Base-by-base conservation (phyloP, 306 rosid genomes). In the Pyrus betulifolia region DNA sequence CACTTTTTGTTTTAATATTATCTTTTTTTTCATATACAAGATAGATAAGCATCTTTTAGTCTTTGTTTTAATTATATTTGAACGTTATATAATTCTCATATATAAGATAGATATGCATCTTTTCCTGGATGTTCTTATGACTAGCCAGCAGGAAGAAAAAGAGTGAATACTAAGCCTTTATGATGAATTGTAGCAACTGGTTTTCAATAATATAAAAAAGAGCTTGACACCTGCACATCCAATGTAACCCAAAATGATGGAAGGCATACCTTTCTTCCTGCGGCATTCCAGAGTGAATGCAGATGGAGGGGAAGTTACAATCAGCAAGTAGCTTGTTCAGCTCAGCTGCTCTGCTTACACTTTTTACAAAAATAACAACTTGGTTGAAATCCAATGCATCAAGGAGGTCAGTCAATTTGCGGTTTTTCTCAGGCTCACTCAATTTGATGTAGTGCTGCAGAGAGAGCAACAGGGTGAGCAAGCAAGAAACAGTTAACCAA, bases 331-430 rank as follows among this genome's bases (percentile, higher is more conserved):
- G 82, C 77, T 88, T 88, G 86, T 91, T 88, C 81, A 91, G 79
- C 84, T 91, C 93, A 19, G 88, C 93, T 10, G 93, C 93, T 78
- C 91, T 84, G 78, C 74, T 85, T 15, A 91, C 93, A 83, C 93
- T 90, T 75, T 86, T 90, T 31, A 90, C 96, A 83, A 90, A 90
- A 66, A 90, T 90, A 58, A 90, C 93, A 71, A 90, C 88, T 79
- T 90, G 96, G 71, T 90, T 90, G 87, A 90, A 90, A 75, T 90
- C 96, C 76, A 90, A 78, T 42, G 96, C 96, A 80, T 88, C 93
- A 78, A 90, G 96, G 79, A 90, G 96, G 74, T 90, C 96, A 71
- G 86, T 90, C 89, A 88, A 58, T 79, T 90, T 90, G 44, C 93
- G 89, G 78, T 88, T 90, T 85, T 90, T 90, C 85, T 90, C 96